Evolutionary conservation across 2,329 filamentous ascomycete species (phyloP).

Genomic region (Alternaria sp.): DNA sequence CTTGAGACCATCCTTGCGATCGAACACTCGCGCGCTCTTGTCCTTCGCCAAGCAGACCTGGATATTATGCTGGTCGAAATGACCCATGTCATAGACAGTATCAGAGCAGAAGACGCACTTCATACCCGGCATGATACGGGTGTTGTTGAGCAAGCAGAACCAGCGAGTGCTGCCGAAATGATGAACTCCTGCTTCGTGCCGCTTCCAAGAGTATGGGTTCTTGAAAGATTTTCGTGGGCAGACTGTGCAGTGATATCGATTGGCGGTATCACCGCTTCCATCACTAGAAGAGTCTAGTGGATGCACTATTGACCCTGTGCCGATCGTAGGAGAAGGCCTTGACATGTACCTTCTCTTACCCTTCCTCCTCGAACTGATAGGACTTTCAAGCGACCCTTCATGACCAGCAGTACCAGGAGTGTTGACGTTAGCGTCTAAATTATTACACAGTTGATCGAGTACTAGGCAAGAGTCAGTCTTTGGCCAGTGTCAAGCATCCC

Average conservation of each 20-base stretch:
- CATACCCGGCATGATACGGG: not conserved
- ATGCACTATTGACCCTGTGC: not conserved
- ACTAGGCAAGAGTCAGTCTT: not conserved
- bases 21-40: not conserved
- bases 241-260: not conserved
- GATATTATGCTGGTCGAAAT: not conserved
- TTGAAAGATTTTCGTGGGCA: not conserved
- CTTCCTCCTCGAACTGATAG: not conserved
- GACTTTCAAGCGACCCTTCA: accelerated
- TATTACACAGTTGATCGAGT: not conserved
- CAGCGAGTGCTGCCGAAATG: not conserved
- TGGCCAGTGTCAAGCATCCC: not conserved
- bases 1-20: not conserved
- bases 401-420: not conserved
- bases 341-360: not conserved
- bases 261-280: not conserved
- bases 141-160: not conserved
- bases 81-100: not conserved
- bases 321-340: not conserved
- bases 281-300: not conserved
- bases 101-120: not conserved
- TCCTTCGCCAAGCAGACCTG: not conserved
- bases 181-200: not conserved
- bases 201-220: not conserved
- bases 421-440: not conserved